A percentile compares a stretch with the other conserved stretches of the same genome.
These are phyloP conservation scores for Termitomyces sp. DNA, from an alignment of 768 basidiomycete genomes.

Conservation along the genomic window DNA sequence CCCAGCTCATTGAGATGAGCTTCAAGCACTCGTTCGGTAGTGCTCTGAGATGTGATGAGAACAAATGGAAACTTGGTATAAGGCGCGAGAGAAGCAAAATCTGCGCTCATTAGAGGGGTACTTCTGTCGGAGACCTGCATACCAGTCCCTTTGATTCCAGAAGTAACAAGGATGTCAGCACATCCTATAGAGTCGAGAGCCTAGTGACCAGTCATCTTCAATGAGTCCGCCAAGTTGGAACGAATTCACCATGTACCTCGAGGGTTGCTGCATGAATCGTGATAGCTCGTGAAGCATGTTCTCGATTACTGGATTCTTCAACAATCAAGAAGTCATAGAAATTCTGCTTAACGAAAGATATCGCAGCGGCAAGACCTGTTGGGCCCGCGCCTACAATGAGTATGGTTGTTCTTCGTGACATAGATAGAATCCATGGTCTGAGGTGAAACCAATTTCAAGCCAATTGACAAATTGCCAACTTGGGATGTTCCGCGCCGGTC, in stretches of 20 bases:
- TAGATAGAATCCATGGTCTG: background rate
- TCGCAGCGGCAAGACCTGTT: slow-evolving; percentile 42
- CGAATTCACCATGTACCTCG: slow-evolving; percentile 31
- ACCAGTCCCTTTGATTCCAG: slow-evolving; percentile 29
- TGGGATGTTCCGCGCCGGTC: slow-evolving; percentile 17
- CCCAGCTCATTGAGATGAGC: slow-evolving; percentile 29
- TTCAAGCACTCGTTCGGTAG: slow-evolving; percentile 39
- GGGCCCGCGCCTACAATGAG: slow-evolving; percentile 53
- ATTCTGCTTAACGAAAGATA: slow-evolving; percentile 42
- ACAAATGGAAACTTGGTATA: slow-evolving; percentile 44
- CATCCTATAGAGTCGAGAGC: slow-evolving; percentile 43
- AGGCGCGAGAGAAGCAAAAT: slow-evolving; percentile 31
- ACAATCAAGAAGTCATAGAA: slow-evolving; percentile 40
- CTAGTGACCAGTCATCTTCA: slow-evolving; percentile 23
- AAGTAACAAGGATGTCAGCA: slow-evolving; percentile 33
- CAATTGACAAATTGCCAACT: background rate
- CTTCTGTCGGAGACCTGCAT: slow-evolving; percentile 29
- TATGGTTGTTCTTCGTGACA: slow-evolving; percentile 32
- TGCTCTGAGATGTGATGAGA: slow-evolving; percentile 39
- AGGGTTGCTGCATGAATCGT: slow-evolving; percentile 51
- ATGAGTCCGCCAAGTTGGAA: background rate
- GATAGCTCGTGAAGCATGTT: slow-evolving; percentile 40
- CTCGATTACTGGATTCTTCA: slow-evolving; percentile 30
- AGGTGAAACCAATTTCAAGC: background rate
- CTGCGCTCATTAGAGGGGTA: slow-evolving; percentile 21